Conservation (phyloP, 2,329 filamentous ascomycete species). For the Paracoccidioides brasiliensis region DNA sequence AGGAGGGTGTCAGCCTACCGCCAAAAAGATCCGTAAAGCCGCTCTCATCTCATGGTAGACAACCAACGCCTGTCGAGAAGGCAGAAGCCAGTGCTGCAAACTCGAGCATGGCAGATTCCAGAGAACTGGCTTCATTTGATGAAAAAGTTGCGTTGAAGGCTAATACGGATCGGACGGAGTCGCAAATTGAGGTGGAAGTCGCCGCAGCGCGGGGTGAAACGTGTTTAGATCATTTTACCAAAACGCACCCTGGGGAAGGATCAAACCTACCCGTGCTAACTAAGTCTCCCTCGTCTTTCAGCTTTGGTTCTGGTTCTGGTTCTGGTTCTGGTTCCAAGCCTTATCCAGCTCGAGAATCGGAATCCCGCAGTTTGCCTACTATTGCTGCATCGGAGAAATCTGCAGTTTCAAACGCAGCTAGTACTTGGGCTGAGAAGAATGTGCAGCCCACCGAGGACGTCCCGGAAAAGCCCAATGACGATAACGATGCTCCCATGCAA, state of each 20-base stretch:
- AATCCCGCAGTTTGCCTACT: neutral
- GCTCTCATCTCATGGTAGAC: conserved; percentile 23
- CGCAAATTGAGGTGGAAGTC: conserved; percentile 18
- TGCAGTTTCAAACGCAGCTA: neutral
- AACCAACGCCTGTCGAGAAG: conserved; percentile 28
- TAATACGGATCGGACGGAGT: conserved; percentile 17
- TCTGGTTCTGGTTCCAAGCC: neutral
- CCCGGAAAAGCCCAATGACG: conserved; percentile 19
- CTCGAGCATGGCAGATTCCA: conserved; percentile 29
- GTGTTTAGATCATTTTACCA: neutral
- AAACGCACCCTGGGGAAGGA: neutral
- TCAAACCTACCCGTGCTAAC: neutral
- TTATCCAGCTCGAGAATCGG: neutral
- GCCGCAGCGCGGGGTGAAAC: conserved; percentile 11
- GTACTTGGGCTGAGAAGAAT: neutral
- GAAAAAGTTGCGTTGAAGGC: conserved; percentile 26
- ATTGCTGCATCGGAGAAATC: neutral
- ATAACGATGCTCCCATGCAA: conserved; percentile 51
- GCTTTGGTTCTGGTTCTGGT: neutral
- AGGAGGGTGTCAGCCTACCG: conserved; percentile 31
- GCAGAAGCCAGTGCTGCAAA: conserved; percentile 25
- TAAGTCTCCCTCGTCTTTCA: neutral
- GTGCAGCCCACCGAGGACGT: conserved; percentile 5
- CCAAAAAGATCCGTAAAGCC: conserved; percentile 34
- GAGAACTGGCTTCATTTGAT: conserved; percentile 24